These are phyloP conservation scores for Salisapilia sapeloensis DNA, from an alignment of 352 stramenopile genomes.

Conservation along the genomic window DNA sequence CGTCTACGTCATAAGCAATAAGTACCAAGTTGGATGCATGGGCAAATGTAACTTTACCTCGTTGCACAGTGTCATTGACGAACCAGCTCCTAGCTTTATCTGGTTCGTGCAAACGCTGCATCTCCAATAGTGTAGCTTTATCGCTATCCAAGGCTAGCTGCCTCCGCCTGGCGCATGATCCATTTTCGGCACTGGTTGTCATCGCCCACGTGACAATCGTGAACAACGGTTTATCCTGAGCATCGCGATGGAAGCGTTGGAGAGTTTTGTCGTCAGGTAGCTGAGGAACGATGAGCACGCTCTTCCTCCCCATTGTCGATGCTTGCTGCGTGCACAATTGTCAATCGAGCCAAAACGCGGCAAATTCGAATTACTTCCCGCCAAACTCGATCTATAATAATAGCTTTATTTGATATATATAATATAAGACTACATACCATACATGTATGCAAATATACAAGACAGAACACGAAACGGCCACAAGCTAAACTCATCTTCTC, in stretches of 20 bases:
- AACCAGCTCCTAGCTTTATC: constrained; percentile 56
- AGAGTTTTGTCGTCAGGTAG: constrained; percentile 17
- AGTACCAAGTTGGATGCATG: not conserved
- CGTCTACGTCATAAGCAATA: constrained; percentile 12
- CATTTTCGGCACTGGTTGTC: constrained; percentile 1
- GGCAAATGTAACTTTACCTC: constrained; percentile 9
- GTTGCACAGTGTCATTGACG: constrained; percentile 43
- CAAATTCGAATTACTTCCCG: too few relatives aligned
- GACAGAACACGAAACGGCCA: too few relatives aligned
- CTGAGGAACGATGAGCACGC: constrained; percentile 27
- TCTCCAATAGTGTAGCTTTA: constrained; percentile 22
- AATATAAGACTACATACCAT: too few relatives aligned
- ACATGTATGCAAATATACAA: too few relatives aligned
- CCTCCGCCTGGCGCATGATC: constrained; percentile 14
- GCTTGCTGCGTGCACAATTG: too few relatives aligned
- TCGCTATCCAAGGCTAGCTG: constrained; percentile 32
- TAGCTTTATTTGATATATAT: too few relatives aligned
- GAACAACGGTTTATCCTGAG: constrained; percentile 25
- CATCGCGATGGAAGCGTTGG: constrained; percentile 50
- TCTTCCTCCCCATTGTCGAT: constrained; percentile 20
- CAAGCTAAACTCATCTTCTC: too few relatives aligned
- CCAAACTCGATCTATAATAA: too few relatives aligned
- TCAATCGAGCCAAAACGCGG: too few relatives aligned
- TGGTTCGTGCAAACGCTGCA: constrained; percentile 32
- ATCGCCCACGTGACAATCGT: constrained; percentile 30